These are phyloP conservation scores for Exsudoporus frostii DNA, from an alignment of 768 basidiomycete species.

Conservation along the genomic window DNA sequence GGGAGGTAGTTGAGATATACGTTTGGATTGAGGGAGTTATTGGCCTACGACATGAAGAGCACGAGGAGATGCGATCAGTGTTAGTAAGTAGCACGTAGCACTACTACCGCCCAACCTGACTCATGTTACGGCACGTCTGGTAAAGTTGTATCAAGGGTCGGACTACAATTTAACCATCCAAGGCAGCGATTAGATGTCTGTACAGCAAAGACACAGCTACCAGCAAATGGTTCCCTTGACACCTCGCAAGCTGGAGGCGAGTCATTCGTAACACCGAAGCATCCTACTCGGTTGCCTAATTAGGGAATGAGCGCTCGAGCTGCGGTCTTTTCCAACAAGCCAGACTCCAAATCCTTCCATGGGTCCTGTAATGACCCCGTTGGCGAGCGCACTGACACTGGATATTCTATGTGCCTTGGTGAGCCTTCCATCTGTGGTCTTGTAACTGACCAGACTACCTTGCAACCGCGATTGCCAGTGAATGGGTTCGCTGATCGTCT, in stretches of 20 bases:
- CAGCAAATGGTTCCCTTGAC: neutral
- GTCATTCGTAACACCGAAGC: too few relatives aligned
- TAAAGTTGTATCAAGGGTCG: neutral
- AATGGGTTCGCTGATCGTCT: neutral
- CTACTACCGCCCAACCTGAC: too few relatives aligned
- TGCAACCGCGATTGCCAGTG: neutral
- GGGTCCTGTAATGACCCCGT: slow-evolving; percentile 1
- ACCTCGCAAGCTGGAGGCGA: neutral
- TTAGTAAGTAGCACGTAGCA: neutral
- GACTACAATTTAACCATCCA: neutral
- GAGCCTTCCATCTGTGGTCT: neutral
- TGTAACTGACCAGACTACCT: too few relatives aligned
- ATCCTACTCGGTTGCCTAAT: slow-evolving; percentile 10
- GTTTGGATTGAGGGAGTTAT: slow-evolving; percentile 16
- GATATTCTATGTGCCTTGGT: slow-evolving; percentile 23
- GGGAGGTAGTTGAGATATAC: slow-evolving; percentile 28
- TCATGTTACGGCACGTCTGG: neutral
- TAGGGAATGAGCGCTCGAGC: neutral
- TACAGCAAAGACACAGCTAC: neutral
- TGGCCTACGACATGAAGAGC: neutral
- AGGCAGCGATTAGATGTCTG: neutral
- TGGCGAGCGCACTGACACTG: slow-evolving; percentile 1
- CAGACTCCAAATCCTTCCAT: too few relatives aligned
- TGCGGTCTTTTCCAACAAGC: neutral
- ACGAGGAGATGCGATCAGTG: neutral